These are phyloP conservation scores for Glebionis coronaria DNA, from an alignment of 129 eudicot genomes.

Conservation along the genomic window DNA sequence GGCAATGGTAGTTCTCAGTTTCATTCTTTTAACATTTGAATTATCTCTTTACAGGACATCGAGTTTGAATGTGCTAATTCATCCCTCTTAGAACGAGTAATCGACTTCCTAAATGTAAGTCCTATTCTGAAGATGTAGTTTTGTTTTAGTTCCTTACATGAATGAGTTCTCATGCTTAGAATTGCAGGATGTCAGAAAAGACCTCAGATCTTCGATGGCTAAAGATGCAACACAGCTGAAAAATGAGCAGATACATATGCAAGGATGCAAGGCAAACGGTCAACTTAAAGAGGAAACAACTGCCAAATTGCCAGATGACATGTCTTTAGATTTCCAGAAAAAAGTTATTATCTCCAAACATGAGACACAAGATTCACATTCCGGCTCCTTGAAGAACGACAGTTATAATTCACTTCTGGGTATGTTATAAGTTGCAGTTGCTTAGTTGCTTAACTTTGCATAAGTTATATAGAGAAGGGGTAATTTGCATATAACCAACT, in stretches of 20 bases:
- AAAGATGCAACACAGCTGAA: constrained; percentile 79
- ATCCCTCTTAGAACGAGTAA: constrained; percentile 81
- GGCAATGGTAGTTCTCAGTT: constrained; percentile 1
- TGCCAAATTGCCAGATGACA: constrained; percentile 28
- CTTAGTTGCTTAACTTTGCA: constrained; percentile 7
- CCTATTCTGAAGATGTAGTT: background rate
- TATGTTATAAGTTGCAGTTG: constrained; percentile 30
- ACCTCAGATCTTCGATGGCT: constrained; percentile 85
- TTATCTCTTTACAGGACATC: constrained; percentile 42
- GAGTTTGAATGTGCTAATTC: constrained; percentile 89
- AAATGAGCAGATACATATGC: constrained; percentile 60
- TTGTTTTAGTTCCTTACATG: constrained; percentile 15
- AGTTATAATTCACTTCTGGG: constrained; percentile 50
- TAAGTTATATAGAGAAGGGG: background rate
- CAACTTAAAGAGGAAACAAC: constrained; percentile 26
- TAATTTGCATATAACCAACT: background rate
- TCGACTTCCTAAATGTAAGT: constrained; percentile 77
- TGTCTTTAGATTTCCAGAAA: constrained; percentile 74
- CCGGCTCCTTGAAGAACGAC: constrained; percentile 29
- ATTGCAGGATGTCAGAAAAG: constrained; percentile 75
- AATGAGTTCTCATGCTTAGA: constrained; percentile 11
- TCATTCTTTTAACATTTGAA: constrained; percentile 9
- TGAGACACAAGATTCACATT: constrained; percentile 39
- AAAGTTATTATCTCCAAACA: constrained; percentile 59
- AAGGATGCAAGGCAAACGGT: constrained; percentile 28